Evolutionary conservation across 192 early-diverging fungal genomes (phyloP).

Genomic region (Entomortierella beljakovae): DNA sequence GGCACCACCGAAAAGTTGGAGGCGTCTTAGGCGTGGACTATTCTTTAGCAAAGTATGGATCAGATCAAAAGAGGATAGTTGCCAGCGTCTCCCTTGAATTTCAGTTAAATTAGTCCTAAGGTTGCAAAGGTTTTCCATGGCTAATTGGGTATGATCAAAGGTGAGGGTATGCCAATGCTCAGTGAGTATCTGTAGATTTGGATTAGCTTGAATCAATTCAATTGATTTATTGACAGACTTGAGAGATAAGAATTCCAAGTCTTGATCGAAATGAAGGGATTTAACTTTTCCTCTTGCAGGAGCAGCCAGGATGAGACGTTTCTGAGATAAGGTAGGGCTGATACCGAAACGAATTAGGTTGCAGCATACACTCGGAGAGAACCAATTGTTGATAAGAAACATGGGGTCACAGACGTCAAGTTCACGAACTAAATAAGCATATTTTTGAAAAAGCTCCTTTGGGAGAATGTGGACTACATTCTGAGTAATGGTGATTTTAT

Average conservation of each 20-base stretch:
- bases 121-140: not conserved
- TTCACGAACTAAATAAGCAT: not conserved
- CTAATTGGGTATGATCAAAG: not conserved
- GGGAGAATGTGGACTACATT: not conserved
- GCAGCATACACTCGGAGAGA: not conserved
- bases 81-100: not conserved
- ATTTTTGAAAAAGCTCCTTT: slow-evolving; percentile 6
- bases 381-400: slow-evolving; percentile 9
- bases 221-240: not conserved
- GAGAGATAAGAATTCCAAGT: not conserved
- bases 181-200: not conserved
- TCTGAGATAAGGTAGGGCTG: not conserved
- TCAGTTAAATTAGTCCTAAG: not conserved
- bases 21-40: not conserved
- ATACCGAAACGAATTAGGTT: not conserved
- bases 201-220: not conserved
- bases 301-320: not conserved
- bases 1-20: not conserved
- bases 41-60: not conserved
- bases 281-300: not conserved
- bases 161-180: not conserved
- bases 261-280: not conserved
- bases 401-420: slow-evolving; percentile 4
- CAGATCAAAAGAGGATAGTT: not conserved
- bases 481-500: not conserved